Conservation (phyloP, 306 rosid genomes). For the Pterocarpus santalinus region DNA sequence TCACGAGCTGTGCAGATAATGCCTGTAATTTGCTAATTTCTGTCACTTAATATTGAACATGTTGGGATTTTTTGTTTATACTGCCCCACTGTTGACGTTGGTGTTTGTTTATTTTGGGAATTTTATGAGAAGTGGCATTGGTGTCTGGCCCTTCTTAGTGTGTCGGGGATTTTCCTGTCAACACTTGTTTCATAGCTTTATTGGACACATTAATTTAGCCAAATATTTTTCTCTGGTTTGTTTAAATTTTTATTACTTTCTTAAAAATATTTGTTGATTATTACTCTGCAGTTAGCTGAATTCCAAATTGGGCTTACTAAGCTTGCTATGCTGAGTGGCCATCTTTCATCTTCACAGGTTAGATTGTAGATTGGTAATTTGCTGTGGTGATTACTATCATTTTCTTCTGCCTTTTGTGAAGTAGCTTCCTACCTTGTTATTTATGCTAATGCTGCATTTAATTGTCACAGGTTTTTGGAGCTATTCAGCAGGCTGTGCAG, state of each 20-base stretch:
- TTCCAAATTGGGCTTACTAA: conserved; percentile 92
- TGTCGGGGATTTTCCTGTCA: conserved; percentile 23
- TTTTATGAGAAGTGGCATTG: not conserved
- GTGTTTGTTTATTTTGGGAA: conserved; percentile 28
- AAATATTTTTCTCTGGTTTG: not conserved
- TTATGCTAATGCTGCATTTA: conserved; percentile 38
- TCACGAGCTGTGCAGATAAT: conserved; percentile 83
- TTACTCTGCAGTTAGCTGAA: conserved; percentile 77
- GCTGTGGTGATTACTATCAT: conserved; percentile 33
- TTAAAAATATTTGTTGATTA: conserved; percentile 30
- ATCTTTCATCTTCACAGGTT: conserved; percentile 91
- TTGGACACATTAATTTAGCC: conserved; percentile 16
- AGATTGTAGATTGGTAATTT: conserved; percentile 35
- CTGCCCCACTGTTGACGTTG: conserved; percentile 10
- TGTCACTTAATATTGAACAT: conserved; percentile 28
- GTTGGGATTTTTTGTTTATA: not conserved
- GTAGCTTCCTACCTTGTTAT: conserved; percentile 21
- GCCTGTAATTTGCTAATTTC: conserved; percentile 67
- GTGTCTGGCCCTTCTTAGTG: conserved; percentile 4
- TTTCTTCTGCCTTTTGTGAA: conserved; percentile 37
- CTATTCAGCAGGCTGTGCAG: conserved; percentile 91
- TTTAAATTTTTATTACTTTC: conserved; percentile 35
- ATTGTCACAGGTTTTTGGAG: conserved; percentile 77
- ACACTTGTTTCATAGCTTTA: conserved; percentile 27
- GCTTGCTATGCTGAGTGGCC: conserved; percentile 84